Conservation (phyloP, 164 flowering plant genomes). For the Kingdonia uniflora region DNA sequence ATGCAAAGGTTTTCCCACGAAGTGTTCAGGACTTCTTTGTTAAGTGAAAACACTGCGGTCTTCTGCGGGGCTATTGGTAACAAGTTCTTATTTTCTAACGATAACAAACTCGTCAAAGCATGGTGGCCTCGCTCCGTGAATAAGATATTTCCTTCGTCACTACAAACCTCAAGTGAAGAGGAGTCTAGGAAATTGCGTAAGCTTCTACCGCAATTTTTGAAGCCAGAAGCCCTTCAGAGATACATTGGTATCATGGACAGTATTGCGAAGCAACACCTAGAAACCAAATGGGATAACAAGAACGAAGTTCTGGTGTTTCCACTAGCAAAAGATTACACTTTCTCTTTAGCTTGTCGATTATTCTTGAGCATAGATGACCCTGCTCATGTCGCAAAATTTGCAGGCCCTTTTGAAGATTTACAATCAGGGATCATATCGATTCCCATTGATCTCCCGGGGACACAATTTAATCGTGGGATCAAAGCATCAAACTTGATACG, state of each 20-base stretch:
- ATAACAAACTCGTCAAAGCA: conserved; percentile 13
- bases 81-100: conserved; percentile 19
- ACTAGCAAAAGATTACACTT: conserved; percentile 11
- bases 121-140: conserved; percentile 20
- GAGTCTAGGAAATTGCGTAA: conserved; percentile 13
- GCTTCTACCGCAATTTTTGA: conserved; percentile 12
- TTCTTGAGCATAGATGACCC: conserved; percentile 30
- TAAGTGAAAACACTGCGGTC: conserved; percentile 5
- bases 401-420: not conserved
- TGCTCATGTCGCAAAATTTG: conserved; percentile 13
- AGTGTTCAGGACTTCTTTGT: conserved; percentile 15
- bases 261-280: conserved; percentile 7
- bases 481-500: conserved; percentile 14
- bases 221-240: conserved; percentile 17
- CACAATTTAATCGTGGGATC: conserved; percentile 2
- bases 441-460: conserved; percentile 15
- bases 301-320: too few relatives aligned
- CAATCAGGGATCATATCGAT: conserved; percentile 4
- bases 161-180: conserved; percentile 12
- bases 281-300: conserved; percentile 11
- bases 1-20: conserved; percentile 7
- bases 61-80: conserved; percentile 15
- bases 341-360: conserved; percentile 18
- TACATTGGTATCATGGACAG: conserved; percentile 18
- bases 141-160: conserved; percentile 15